Evolutionary conservation across 78 protist genomes (phyloP).

Genomic region (Dictyostelium discoideum): DNA sequence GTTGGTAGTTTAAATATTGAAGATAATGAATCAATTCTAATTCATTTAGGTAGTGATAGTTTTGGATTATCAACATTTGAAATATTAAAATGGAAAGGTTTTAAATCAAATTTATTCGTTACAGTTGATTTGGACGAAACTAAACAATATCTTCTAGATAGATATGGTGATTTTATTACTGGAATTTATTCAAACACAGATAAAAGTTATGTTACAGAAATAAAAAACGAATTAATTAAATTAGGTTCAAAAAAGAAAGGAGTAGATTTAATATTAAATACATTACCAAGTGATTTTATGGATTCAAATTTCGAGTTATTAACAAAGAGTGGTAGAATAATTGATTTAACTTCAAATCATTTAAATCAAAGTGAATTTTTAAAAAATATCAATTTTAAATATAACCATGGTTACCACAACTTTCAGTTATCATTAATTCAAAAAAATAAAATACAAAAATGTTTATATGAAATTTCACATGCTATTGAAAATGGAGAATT

Average conservation of each 20-base stretch:
- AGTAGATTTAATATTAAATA: conserved; percentile 80
- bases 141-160: not conserved
- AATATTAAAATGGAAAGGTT: conserved; percentile 77
- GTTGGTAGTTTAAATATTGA: not conserved
- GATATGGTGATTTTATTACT: conserved; percentile 52
- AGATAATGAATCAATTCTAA: not conserved
- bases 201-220: not conserved
- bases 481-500: conserved; percentile 9
- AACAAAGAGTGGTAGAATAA: conserved; percentile 37
- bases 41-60: conserved; percentile 24
- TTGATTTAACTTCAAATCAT: conserved; percentile 53
- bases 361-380: conserved; percentile 19
- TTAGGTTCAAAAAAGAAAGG: conserved; percentile 27
- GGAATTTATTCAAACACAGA: not conserved
- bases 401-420: not conserved
- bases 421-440: not conserved
- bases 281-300: conserved; percentile 40
- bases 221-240: conserved; percentile 12
- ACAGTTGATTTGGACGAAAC: not conserved
- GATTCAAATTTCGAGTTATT: conserved; percentile 16
- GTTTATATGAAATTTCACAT: no score
- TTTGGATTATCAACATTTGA: conserved; percentile 72
- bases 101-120: not conserved
- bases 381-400: conserved; percentile 6
- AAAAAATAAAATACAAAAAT: not conserved